Evolutionary conservation across 805 yeast species (phyloP), one percentile per base, ranked within the genome.

Genomic region (Starmerella apis): DNA sequence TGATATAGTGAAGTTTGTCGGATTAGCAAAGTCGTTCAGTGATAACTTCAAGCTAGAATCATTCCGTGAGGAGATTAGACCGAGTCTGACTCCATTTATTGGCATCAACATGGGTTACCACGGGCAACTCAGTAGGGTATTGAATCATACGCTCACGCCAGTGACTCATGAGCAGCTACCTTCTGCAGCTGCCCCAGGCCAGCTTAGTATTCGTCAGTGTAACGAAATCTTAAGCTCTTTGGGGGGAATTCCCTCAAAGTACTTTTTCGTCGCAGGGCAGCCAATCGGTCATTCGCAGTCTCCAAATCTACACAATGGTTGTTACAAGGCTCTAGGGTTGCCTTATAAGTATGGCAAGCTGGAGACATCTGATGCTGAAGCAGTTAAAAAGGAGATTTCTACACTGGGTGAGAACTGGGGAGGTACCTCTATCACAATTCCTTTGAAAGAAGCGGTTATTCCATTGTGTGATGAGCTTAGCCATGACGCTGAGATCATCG

Each of bases 341-440:
- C 95, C 96, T 13, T 80, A 87, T 65, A 58, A 61, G 4, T 87
- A 88, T 62, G 74, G 67, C 14, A 71, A 73, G 54, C 78, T 77
- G 61, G 95, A 86, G 63, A 79, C 95, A 1, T 71, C 70, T 19
- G 75, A 78, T 58, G 85, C 81, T 9, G 61, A 63, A 2, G 73
- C 71, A 44, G 88, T 85, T 24, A 71, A 71, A 45, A 68, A 71
- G 11, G 66, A 73, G 41, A 63, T 87, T 48, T 69, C 78, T 51
- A 64, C 65, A 18, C 65, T 76, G 14, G 67, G 66, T 1, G 62
- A 68, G 8, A 8, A n/a, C 11, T 83, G 92, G 61, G 97, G 97
- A 43, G 99, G 98, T n/a, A 79, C 84, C 54, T 88, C 95, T 4
- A 86, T 92, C 7, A 92, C 98, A 1, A 90, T 90, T 63, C 99